Conservation (phyloP, 345 rosid genomes). For the Viola odorata region DNA sequence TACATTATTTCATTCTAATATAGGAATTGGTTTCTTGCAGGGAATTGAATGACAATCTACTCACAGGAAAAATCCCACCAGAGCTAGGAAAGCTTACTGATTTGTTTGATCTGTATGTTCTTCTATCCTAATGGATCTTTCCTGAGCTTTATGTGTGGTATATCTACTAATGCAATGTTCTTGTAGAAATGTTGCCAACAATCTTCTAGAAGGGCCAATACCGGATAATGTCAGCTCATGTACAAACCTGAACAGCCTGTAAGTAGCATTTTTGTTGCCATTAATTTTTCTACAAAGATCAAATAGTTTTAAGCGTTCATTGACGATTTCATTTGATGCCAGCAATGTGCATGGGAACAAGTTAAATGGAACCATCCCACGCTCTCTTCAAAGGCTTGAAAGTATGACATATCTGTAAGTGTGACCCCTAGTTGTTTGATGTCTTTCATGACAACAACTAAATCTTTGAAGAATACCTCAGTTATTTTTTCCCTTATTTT, state of each 20-base stretch:
- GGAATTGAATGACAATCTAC: conserved; percentile 81
- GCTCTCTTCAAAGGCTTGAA: conserved; percentile 73
- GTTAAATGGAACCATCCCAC: conserved; percentile 72
- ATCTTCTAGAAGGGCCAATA: conserved; percentile 73
- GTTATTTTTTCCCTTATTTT: neutral
- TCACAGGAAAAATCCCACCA: conserved; percentile 67
- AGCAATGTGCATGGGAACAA: conserved; percentile 87
- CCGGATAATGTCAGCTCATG: conserved; percentile 87
- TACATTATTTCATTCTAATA: neutral
- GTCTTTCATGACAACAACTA: neutral
- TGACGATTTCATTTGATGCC: conserved; percentile 19
- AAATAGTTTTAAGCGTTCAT: conserved; percentile 1
- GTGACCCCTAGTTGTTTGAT: neutral
- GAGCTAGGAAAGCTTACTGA: conserved; percentile 97
- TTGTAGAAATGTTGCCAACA: conserved; percentile 79
- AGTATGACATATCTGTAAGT: conserved; percentile 91
- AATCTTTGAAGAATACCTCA: neutral
- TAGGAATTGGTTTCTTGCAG: conserved; percentile 30
- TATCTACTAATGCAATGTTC: conserved; percentile 8
- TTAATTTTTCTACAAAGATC: neutral
- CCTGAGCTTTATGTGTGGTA: neutral
- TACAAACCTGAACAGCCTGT: conserved; percentile 89
- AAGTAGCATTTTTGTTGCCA: conserved; percentile 16
- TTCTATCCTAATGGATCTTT: neutral
- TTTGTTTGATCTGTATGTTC: conserved; percentile 81